phyloP scores from a whole-genome alignment of 2,329 filamentous ascomycete species.

The Curvularia sp. region DNA sequence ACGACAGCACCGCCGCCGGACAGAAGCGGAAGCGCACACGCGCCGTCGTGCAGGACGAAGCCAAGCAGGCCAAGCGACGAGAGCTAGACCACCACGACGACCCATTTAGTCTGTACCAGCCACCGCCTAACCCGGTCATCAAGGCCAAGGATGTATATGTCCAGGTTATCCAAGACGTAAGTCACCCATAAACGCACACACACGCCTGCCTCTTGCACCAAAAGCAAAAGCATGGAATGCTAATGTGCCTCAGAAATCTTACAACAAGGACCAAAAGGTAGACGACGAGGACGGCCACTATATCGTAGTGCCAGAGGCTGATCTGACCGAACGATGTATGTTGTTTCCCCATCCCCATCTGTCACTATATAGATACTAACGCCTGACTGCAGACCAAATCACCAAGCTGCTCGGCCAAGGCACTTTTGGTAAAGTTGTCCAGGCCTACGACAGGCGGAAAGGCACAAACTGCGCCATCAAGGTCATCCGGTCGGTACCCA shows the following conservation, averaged over 20 bases:
- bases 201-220: background rate
- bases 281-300: slow-evolving; percentile 98
- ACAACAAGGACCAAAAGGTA: slow-evolving; percentile 70
- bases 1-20: slow-evolving; percentile 71
- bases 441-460: slow-evolving; percentile 81
- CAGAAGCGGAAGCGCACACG: slow-evolving; percentile 91
- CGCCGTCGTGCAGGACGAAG: slow-evolving; percentile 81
- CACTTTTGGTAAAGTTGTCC: slow-evolving; percentile 97
- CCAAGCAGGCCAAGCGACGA: slow-evolving; percentile 68
- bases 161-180: slow-evolving; percentile 66
- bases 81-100: slow-evolving; percentile 74
- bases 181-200: too few species aligned
- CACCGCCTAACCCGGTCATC: slow-evolving; percentile 85
- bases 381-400: slow-evolving; percentile 73
- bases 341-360: slow-evolving; percentile 29
- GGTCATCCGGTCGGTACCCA: slow-evolving; percentile 97
- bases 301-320: slow-evolving; percentile 85
- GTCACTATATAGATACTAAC: slow-evolving; percentile 23
- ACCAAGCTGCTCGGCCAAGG: slow-evolving; percentile 90
- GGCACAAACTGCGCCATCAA: slow-evolving; percentile 91
- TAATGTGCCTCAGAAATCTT: slow-evolving; percentile 53
- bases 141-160: slow-evolving; percentile 76
- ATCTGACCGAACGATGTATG: slow-evolving; percentile 89
- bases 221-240: slow-evolving; percentile 9
- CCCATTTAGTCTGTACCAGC: slow-evolving; percentile 79